phyloP scores from a whole-genome alignment of 306 rosid genomes.

The Oxytropis ochrocephala region DNA sequence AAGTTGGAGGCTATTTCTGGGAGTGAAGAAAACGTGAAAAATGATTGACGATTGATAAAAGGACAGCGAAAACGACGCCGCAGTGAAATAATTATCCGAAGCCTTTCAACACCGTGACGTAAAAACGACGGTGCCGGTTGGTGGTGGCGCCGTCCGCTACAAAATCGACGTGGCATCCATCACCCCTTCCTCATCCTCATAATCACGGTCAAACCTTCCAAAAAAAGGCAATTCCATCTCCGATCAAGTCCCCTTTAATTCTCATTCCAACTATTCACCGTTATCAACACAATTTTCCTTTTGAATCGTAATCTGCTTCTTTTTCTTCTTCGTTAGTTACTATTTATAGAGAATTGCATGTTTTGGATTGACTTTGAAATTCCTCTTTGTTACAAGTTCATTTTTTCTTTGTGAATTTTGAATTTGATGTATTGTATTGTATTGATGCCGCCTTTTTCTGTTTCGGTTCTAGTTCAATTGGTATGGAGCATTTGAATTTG shows the following conservation, averaged over 20 bases:
- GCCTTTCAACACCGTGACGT: background rate
- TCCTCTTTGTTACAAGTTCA: background rate
- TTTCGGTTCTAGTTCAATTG: background rate
- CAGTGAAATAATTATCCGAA: background rate
- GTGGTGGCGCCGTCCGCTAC: conserved; percentile 27
- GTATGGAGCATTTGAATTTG: background rate
- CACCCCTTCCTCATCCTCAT: background rate
- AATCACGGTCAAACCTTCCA: background rate
- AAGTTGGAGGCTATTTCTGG: background rate
- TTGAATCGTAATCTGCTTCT: background rate
- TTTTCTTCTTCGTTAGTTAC: background rate
- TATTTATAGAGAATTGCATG: background rate
- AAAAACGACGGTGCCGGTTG: conserved; percentile 16
- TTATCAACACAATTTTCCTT: background rate
- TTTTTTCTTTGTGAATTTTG: background rate
- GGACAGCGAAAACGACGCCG: conserved; percentile 22
- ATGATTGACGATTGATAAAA: background rate
- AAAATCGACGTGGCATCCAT: conserved; percentile 17
- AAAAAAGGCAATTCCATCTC: conserved; percentile 12
- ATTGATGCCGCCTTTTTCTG: background rate
- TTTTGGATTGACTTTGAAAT: background rate
- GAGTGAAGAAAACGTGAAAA: background rate
- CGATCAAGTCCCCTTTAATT: background rate
- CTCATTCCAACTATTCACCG: background rate
- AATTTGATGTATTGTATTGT: background rate